phyloP scores from a whole-genome alignment of 345 rosid genomes.

The Syzygium oleosum region DNA sequence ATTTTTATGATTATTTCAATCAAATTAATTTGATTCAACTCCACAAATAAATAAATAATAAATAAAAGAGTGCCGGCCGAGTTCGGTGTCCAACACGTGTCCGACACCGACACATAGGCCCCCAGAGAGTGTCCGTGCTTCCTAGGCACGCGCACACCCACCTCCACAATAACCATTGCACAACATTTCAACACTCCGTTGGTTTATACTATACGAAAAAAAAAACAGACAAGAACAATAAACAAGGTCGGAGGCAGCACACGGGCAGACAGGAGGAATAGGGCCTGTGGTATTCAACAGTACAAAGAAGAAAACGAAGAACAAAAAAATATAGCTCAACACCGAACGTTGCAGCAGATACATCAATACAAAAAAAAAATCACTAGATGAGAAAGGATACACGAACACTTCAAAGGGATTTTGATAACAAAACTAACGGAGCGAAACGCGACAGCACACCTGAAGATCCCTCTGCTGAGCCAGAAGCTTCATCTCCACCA shows the following conservation, averaged over 20 bases:
- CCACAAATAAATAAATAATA: no score
- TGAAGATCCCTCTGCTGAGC: slow-evolving; percentile 95
- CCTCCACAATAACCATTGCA: background rate
- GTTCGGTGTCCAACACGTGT: no score
- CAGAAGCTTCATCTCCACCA: slow-evolving; percentile 19
- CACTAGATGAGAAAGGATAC: background rate
- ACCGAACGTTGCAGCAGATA: background rate
- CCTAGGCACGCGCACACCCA: background rate
- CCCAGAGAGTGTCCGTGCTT: no score
- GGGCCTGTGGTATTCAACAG: background rate
- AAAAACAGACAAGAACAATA: background rate
- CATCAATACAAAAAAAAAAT: background rate
- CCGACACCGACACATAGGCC: no score
- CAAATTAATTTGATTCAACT: no score
- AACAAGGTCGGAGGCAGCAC: background rate
- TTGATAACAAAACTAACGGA: background rate
- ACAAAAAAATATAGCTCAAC: background rate
- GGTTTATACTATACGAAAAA: background rate
- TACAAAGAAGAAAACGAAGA: no score
- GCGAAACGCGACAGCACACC: slow-evolving; percentile 13
- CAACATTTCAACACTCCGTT: background rate
- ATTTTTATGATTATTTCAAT: no score
- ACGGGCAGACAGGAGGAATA: background rate
- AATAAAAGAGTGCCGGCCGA: no score
- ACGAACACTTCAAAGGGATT: background rate